phyloP scores from a whole-genome alignment of 2,329 filamentous ascomycete species.

The Venturia pyrina region DNA sequence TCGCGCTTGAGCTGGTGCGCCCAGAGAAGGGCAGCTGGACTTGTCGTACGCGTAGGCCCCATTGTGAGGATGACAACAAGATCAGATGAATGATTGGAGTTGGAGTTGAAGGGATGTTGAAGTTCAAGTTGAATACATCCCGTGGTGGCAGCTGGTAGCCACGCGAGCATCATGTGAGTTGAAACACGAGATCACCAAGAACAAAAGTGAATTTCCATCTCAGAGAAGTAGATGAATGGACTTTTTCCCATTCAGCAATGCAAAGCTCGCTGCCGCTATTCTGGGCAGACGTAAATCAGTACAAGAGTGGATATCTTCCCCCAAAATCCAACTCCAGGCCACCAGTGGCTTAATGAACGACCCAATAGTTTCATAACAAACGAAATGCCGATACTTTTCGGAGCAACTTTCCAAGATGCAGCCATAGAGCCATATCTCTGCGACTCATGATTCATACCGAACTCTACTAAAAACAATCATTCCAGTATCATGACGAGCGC shows the following conservation, averaged over 20 bases:
- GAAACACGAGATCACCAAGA: background rate
- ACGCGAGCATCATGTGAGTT: background rate
- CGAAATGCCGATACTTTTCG: background rate
- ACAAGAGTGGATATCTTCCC: background rate
- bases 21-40: conserved; percentile 27
- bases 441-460: background rate
- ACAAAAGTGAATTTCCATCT: background rate
- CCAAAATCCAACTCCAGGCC: background rate
- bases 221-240: background rate
- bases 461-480: background rate
- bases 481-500: background rate
- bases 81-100: background rate
- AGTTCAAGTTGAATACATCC: background rate
- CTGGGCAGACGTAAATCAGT: background rate
- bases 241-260: background rate
- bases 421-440: background rate
- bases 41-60: conserved; percentile 13
- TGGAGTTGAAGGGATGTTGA: background rate
- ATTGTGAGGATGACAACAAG: background rate
- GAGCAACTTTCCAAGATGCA: background rate
- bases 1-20: conserved; percentile 30
- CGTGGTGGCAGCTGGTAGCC: background rate
- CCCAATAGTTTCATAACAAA: background rate
- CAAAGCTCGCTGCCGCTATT: background rate
- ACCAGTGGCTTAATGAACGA: background rate